Evolutionary conservation across 169 alveolate genomes (phyloP).

Genomic region (Theileria luwenshuni): DNA sequence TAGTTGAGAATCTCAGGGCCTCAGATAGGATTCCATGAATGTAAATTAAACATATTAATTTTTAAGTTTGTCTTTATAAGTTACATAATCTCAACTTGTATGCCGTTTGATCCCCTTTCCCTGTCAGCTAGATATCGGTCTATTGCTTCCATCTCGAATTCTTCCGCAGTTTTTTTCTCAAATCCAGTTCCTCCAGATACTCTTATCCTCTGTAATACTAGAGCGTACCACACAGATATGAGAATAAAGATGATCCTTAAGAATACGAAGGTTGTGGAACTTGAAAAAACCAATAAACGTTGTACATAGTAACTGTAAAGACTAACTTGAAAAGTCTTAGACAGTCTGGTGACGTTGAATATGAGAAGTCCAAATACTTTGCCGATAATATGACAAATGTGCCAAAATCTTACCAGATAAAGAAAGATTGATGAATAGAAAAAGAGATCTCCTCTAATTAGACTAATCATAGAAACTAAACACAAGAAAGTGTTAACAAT

Average conservation of each 20-base stretch:
- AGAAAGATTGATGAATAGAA: slow-evolving; percentile 17
- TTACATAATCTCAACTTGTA: no score
- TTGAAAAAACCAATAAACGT: not conserved
- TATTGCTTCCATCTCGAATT: slow-evolving; percentile 33
- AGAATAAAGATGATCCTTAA: not conserved
- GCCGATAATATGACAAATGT: slow-evolving; percentile 21
- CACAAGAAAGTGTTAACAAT: slow-evolving; percentile 13
- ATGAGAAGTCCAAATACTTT: slow-evolving; percentile 3
- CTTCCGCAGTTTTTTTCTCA: slow-evolving; percentile 42
- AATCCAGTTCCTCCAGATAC: slow-evolving; percentile 30
- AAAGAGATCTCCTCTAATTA: slow-evolving; percentile 35
- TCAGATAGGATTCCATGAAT: slow-evolving; percentile 23
- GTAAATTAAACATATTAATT: not conserved
- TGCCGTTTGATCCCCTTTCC: no score
- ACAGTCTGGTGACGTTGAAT: not conserved
- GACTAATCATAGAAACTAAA: not conserved
- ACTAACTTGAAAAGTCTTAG: not conserved
- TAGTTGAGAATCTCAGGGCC: slow-evolving; percentile 41
- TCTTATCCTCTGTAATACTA: slow-evolving; percentile 50
- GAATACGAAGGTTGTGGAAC: not conserved
- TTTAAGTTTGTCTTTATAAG: no score
- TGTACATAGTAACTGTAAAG: not conserved
- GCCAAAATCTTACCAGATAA: slow-evolving; percentile 23
- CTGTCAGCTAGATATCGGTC: not conserved
- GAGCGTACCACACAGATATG: slow-evolving; percentile 26